Conservation (phyloP, 1,284 basidiomycete genomes). For the Apiotrichum akiyoshidainum region DNA sequence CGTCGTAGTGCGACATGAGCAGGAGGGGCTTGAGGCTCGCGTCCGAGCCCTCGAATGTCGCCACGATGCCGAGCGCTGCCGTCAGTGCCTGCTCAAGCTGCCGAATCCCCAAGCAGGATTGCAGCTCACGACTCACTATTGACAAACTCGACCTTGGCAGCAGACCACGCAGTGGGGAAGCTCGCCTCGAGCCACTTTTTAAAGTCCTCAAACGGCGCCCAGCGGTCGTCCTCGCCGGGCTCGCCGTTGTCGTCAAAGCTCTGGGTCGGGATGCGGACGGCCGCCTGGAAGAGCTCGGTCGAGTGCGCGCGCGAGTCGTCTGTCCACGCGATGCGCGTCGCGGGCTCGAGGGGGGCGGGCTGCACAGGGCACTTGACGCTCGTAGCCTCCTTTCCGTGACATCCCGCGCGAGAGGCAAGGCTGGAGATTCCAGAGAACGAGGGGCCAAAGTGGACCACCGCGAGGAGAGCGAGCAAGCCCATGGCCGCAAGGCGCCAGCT, state of each 20-base stretch:
- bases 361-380: slow-evolving; percentile 37
- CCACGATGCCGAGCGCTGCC: slow-evolving; percentile 51
- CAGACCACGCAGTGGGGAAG: slow-evolving; percentile 38
- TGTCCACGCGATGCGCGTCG: slow-evolving; percentile 31
- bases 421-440: too few species aligned
- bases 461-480: too few species aligned
- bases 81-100: neutral
- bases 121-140: slow-evolving; percentile 38
- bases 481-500: too few species aligned
- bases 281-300: slow-evolving; percentile 29
- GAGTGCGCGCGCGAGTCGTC: slow-evolving; percentile 30
- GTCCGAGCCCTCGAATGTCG: slow-evolving; percentile 53
- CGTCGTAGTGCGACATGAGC: slow-evolving; percentile 36
- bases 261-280: slow-evolving; percentile 46
- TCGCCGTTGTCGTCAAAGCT: slow-evolving; percentile 49
- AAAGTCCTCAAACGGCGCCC: slow-evolving; percentile 49
- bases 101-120: too few species aligned
- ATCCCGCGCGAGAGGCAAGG: too few species aligned
- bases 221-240: slow-evolving; percentile 46
- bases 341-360: slow-evolving; percentile 35
- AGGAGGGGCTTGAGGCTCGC: slow-evolving; percentile 53
- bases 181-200: slow-evolving; percentile 41
- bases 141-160: slow-evolving; percentile 48
- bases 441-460: too few species aligned
- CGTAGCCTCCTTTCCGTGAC: too few species aligned